Evolutionary conservation across 805 yeast species (phyloP).

Genomic region (Phaffomyces opuntiae): DNA sequence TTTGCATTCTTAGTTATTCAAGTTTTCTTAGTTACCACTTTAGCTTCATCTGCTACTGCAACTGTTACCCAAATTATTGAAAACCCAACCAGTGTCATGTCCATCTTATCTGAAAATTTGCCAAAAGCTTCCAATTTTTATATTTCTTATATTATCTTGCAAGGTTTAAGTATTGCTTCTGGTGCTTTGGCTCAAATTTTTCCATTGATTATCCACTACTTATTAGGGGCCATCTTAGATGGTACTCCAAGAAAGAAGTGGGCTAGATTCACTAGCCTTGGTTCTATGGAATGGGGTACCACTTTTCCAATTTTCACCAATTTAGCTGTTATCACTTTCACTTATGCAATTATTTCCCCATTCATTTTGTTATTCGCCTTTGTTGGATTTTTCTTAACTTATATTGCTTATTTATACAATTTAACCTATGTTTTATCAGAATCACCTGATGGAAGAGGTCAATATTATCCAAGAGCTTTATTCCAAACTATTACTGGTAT

Average conservation of each 20-base stretch:
- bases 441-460: constrained; percentile 70
- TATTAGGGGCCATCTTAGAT: constrained; percentile 52
- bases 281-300: constrained; percentile 64
- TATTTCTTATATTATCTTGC: constrained; percentile 59
- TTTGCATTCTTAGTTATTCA: constrained; percentile 68
- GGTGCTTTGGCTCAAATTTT: constrained; percentile 59
- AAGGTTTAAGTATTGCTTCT: constrained; percentile 60
- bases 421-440: constrained; percentile 63
- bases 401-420: constrained; percentile 74
- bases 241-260: constrained; percentile 62
- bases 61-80: constrained; percentile 55
- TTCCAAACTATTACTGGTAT: constrained; percentile 86
- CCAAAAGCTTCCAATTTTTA: constrained; percentile 72
- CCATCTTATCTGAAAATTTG: constrained; percentile 53
- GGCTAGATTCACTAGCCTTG: constrained; percentile 48
- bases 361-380: constrained; percentile 69
- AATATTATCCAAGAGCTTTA: constrained; percentile 80
- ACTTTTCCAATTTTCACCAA: constrained; percentile 69
- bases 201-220: constrained; percentile 50
- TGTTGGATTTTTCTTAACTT: constrained; percentile 62
- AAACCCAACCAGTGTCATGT: constrained; percentile 52
- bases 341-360: constrained; percentile 75
- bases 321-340: constrained; percentile 59
- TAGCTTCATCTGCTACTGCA: constrained; percentile 66
- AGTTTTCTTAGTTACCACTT: constrained; percentile 62